Percentiles rank a stretch among this genome's conserved stretches.
Conservation (phyloP, 345 rosid genomes). For the Geranium brycei region DNA sequence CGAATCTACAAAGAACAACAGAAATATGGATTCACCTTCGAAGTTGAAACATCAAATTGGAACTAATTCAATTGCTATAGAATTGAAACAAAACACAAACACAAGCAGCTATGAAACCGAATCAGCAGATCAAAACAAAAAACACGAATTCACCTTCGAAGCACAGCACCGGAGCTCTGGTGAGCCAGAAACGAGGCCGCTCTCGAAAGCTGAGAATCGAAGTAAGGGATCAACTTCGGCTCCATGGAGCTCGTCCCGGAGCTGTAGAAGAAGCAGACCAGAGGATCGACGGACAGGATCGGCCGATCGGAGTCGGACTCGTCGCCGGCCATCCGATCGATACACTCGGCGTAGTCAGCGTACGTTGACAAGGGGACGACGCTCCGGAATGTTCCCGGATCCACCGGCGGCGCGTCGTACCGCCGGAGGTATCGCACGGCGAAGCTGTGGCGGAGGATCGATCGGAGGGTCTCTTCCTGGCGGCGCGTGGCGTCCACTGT, state of each 20-base stretch:
- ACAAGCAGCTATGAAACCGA: too few relatives aligned
- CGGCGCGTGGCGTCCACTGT: conserved; percentile 21
- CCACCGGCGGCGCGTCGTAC: conserved; percentile 6
- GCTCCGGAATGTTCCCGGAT: conserved; percentile 18
- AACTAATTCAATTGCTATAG: too few relatives aligned
- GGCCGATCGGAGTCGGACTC: conserved; percentile 6
- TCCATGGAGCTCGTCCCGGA: conserved; percentile 33
- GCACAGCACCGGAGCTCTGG: conserved; percentile 25
- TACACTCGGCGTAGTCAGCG: conserved; percentile 30
- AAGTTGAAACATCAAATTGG: too few relatives aligned
- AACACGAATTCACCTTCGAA: conserved; percentile 15
- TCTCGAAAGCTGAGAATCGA: conserved; percentile 28
- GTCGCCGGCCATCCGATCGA: conserved; percentile 25
- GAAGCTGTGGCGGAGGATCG: conserved; percentile 31
- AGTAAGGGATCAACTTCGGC: conserved; percentile 38
- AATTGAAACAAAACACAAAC: too few relatives aligned
- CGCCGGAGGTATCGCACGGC: conserved; percentile 19
- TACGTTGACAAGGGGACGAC: conserved; percentile 31
- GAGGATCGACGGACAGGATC: conserved; percentile 29
- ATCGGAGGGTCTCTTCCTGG: conserved; percentile 30
- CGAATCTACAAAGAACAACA: too few relatives aligned
- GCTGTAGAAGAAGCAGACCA: conserved; percentile 36
- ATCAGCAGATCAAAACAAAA: too few relatives aligned
- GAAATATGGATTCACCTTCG: too few relatives aligned
- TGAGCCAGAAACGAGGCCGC: conserved; percentile 26